Conservation (phyloP, 768 basidiomycete genomes). For the Pleurotus platypus region DNA sequence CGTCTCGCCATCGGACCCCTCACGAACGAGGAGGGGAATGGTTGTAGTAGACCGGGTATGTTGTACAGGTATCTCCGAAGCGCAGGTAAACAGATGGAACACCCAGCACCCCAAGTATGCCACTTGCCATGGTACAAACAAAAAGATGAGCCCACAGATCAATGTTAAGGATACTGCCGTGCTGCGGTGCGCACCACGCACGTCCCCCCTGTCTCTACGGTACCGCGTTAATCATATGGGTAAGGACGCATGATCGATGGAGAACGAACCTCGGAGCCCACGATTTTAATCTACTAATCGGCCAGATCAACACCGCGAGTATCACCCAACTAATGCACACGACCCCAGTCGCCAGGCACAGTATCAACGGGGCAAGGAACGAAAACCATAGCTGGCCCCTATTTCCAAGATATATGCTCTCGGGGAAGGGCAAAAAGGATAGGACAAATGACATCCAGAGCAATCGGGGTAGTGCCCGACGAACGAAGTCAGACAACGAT, state of each 20-base stretch:
- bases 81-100: conserved; percentile 72
- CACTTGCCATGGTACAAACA: conserved; percentile 90
- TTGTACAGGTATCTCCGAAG: conserved; percentile 22
- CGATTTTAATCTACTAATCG: conserved; percentile 26
- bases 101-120: conserved; percentile 83
- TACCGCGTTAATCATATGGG: no score
- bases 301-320: conserved; percentile 45
- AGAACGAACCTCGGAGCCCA: background rate
- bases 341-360: conserved; percentile 61
- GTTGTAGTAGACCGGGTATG: conserved; percentile 12
- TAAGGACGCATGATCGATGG: conserved; percentile 17
- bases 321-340: conserved; percentile 60
- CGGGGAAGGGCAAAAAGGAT: conserved; percentile 56
- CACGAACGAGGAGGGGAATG: conserved; percentile 17
- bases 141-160: conserved; percentile 62
- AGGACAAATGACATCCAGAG: conserved; percentile 38
- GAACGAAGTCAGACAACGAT: conserved; percentile 44
- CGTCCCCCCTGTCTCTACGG: conserved; percentile 20
- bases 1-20: background rate
- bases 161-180: conserved; percentile 56
- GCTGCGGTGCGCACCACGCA: conserved; percentile 36
- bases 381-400: conserved; percentile 44
- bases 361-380: conserved; percentile 50
- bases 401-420: conserved; percentile 57
- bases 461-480: conserved; percentile 34